Conservation (phyloP, 2,329 filamentous ascomycete genomes). For the Pleoardoris graminearum region DNA sequence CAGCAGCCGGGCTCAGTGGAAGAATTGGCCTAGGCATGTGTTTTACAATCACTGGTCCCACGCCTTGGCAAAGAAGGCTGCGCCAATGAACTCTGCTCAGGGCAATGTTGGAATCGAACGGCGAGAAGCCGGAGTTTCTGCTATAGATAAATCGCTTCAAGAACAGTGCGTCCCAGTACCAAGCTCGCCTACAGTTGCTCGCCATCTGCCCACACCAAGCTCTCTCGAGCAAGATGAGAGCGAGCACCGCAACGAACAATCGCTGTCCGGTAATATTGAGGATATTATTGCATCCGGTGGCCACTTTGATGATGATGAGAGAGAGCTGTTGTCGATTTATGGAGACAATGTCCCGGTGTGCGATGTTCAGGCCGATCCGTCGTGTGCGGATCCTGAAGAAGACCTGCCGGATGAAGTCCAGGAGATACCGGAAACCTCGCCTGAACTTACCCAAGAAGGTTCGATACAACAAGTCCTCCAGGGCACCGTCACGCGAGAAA, state of each 20-base stretch:
- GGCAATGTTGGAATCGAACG: constrained; percentile 8
- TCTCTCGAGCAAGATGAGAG: constrained; percentile 24
- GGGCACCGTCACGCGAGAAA: neutral
- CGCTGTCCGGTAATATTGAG: neutral
- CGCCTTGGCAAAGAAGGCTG: constrained; percentile 14
- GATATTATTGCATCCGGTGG: constrained; percentile 18
- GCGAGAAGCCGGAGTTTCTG: neutral
- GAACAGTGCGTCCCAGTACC: neutral
- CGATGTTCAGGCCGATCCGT: constrained; percentile 12
- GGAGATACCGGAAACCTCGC: neutral
- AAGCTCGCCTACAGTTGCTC: constrained; percentile 10
- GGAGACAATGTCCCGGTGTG: constrained; percentile 4
- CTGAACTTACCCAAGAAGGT: neutral
- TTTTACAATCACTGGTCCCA: constrained; percentile 22
- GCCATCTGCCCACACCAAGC: constrained; percentile 37
- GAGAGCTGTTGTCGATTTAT: constrained; percentile 31
- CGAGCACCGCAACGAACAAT: neutral
- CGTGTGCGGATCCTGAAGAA: neutral
- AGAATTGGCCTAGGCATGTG: constrained; percentile 17
- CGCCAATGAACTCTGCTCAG: neutral
- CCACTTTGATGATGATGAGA: constrained; percentile 34
- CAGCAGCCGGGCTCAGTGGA: constrained; percentile 25
- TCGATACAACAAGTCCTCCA: neutral
- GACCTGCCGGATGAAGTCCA: neutral
- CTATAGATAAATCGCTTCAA: neutral